Evolutionary conservation across 1,139 yeast genomes (phyloP).

Genomic region (Meyerozyma athensensis): DNA sequence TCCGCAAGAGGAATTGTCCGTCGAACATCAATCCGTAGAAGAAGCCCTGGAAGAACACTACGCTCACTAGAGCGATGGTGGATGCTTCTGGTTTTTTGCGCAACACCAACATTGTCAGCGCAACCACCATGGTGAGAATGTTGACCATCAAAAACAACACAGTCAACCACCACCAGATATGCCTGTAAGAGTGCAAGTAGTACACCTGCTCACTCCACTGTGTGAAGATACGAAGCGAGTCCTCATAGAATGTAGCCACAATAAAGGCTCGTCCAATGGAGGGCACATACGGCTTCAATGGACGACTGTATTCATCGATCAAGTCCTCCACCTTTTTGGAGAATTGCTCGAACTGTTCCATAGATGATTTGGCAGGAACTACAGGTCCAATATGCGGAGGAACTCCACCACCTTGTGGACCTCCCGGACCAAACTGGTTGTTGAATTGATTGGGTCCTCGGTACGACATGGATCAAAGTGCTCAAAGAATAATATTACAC

Average conservation of each 20-base stretch:
- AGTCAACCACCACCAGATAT: constrained; percentile 76
- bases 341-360: constrained; percentile 44
- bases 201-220: constrained; percentile 93
- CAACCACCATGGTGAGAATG: constrained; percentile 64
- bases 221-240: constrained; percentile 73
- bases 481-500: neutral
- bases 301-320: constrained; percentile 43
- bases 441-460: constrained; percentile 15
- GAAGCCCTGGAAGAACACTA: constrained; percentile 79
- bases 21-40: constrained; percentile 87
- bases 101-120: constrained; percentile 68
- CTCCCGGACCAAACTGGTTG: constrained; percentile 7
- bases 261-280: constrained; percentile 84
- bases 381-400: constrained; percentile 21
- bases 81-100: constrained; percentile 71
- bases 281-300: constrained; percentile 73
- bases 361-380: constrained; percentile 13
- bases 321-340: constrained; percentile 42
- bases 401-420: constrained; percentile 5
- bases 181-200: constrained; percentile 77
- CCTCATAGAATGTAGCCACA: constrained; percentile 93
- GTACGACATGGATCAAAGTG: constrained; percentile 12
- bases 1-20: constrained; percentile 75
- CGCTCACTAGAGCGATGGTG: constrained; percentile 63
- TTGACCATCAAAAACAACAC: constrained; percentile 61